Evolutionary conservation across 2,329 filamentous ascomycete genomes (phyloP), one percentile per base, ranked within the genome.

Genomic region (Blumeria hordei): DNA sequence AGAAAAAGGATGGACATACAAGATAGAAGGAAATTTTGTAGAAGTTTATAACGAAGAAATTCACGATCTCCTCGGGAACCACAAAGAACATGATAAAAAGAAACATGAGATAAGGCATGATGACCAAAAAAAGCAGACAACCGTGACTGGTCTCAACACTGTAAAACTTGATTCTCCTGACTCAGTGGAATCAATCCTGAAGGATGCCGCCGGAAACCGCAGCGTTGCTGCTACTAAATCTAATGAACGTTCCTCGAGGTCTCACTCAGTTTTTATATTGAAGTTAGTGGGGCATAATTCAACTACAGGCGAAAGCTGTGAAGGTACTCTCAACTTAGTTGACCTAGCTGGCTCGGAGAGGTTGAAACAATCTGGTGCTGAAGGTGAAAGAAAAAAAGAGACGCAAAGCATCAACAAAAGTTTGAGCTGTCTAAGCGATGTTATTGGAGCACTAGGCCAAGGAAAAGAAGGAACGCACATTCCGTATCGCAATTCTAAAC

Each of bases 1-100:
- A 66, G 85, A 88, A 61, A 93, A 95, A 66, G 92, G 88, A 28
- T 98, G 92, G 92, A 77, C 75, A 43, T 98, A 98, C 68, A 83
- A 76, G 0, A 94, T 98, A 79, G 85, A 94, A 65, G 92, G 92
- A 6, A 88, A 82, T 55, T 98, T 98, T 64, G 80, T 96, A 12
- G 92, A 98, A 65, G 92, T 98, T 6, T 98, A 98, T 76, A 96
- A 98, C 59, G 92, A 98, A 66, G 92, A 93, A 58, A 75, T 98
- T 59, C 88, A 95, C 65, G 92, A 98, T 66, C 70, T 98, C 12
- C 76, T 98, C 3, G 81, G 81, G 11, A 77, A 75, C 55, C 77
- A 82, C 0, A 80, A 83, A 55, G 75, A 81, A 18, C 74, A 87
- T 53, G 78, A 81, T 59, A 86, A 83, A 69, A 86, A 83, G 69